Evolutionary conservation across 352 stramenopile species (phyloP).

Genomic region (Peronospora belbahrii): DNA sequence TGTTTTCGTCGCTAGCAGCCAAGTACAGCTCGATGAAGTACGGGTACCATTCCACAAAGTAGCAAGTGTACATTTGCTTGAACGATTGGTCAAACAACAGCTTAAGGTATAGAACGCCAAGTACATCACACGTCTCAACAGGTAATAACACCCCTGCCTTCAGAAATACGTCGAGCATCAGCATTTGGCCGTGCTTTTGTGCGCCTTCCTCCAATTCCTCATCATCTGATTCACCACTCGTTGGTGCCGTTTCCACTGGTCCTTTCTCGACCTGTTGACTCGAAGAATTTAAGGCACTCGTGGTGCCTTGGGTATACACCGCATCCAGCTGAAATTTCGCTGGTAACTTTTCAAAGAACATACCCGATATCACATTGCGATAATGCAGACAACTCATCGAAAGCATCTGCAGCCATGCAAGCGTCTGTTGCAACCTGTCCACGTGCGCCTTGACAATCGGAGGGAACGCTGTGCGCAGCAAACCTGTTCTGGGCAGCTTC

Average conservation of each 20-base stretch:
- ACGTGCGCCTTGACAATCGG: constrained; percentile 42
- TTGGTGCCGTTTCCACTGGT: constrained; percentile 3
- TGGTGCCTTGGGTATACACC: not conserved
- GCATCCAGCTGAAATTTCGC: constrained; percentile 34
- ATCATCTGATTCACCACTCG: constrained; percentile 7
- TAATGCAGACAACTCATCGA: constrained; percentile 67
- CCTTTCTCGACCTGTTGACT: constrained; percentile 11
- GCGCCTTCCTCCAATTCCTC: constrained; percentile 8
- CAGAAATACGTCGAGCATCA: constrained; percentile 64
- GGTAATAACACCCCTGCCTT: constrained; percentile 63
- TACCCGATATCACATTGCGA: constrained; percentile 43
- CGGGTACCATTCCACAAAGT: constrained; percentile 77
- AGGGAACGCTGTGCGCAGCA: constrained; percentile 33
- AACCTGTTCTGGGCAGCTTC: constrained; percentile 38
- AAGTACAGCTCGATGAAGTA: constrained; percentile 74
- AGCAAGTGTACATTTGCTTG: constrained; percentile 74
- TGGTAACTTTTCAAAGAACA: constrained; percentile 60
- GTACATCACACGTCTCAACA: constrained; percentile 58
- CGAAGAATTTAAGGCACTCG: not conserved
- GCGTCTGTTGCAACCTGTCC: constrained; percentile 46
- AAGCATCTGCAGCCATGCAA: constrained; percentile 64
- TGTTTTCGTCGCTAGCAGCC: constrained; percentile 54
- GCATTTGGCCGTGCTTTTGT: constrained; percentile 9
- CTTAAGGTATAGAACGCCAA: constrained; percentile 79
- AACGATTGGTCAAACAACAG: constrained; percentile 74